These are phyloP conservation scores for Prosopis cineraria DNA, from an alignment of 306 rosid species.

Conservation along the genomic window DNA sequence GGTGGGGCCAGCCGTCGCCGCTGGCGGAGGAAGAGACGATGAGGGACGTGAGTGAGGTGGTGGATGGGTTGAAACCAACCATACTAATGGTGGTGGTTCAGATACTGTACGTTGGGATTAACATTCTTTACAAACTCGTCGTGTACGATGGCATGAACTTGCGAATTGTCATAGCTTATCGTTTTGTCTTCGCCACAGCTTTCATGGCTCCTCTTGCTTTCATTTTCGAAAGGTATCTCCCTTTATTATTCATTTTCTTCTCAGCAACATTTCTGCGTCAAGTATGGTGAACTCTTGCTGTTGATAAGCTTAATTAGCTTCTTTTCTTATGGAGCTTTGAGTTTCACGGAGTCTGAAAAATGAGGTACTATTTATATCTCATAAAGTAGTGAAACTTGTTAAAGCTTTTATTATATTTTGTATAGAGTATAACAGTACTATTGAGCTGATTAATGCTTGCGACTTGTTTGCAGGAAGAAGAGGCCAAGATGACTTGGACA, in stretches of 20 bases:
- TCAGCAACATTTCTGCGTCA: background rate
- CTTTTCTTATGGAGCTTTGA: too few species aligned
- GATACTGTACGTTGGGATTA: conserved; percentile 51
- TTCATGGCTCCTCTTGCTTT: conserved; percentile 65
- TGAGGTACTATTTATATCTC: too few species aligned
- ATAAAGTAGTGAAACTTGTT: too few species aligned
- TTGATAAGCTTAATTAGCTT: too few species aligned
- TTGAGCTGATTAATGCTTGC: background rate
- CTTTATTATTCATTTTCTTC: background rate
- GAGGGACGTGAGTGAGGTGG: background rate
- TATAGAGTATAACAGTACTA: background rate
- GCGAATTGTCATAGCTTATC: conserved; percentile 62
- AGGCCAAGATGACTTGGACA: conserved; percentile 49
- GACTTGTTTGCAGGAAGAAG: conserved; percentile 46
- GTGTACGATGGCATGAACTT: conserved; percentile 62
- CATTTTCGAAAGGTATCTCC: conserved; percentile 49
- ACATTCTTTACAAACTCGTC: conserved; percentile 62
- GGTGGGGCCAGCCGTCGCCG: background rate
- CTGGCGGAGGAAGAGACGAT: background rate
- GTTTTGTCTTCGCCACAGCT: conserved; percentile 53
- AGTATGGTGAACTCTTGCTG: background rate
- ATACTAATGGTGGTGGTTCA: conserved; percentile 54
- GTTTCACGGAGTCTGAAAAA: too few species aligned
- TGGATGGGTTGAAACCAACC: conserved; percentile 48
- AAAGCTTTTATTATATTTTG: too few species aligned